These are phyloP conservation scores for Triangularia setosa DNA, from an alignment of 2,329 filamentous ascomycete genomes.

Conservation along the genomic window DNA sequence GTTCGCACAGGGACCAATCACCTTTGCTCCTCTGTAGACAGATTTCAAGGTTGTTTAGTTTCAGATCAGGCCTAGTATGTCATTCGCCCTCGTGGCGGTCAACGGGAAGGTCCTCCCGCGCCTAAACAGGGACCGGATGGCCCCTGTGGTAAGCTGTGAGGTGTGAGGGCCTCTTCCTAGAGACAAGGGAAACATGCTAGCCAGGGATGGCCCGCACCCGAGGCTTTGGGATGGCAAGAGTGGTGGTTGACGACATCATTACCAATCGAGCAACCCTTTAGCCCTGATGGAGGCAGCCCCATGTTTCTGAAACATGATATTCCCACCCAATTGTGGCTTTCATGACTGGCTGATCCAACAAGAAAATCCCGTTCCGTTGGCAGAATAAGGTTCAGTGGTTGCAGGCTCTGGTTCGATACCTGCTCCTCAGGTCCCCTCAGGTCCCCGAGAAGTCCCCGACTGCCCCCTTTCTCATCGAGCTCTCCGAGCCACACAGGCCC, in stretches of 20 bases:
- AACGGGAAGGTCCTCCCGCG: not conserved
- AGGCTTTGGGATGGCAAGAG: not conserved
- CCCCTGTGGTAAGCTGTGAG: not conserved
- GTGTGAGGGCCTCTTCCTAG: not conserved
- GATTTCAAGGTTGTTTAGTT: not conserved
- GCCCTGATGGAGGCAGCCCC: not conserved
- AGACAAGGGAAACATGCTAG: not conserved
- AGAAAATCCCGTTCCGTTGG: not conserved
- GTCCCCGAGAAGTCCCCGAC: not conserved
- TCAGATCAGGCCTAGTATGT: not conserved
- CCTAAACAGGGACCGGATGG: not conserved
- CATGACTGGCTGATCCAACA: not conserved
- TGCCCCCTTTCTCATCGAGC: not conserved
- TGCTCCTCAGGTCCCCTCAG: not conserved
- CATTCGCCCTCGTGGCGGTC: not conserved
- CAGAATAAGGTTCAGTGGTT: not conserved
- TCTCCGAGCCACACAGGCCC: not conserved
- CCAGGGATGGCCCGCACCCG: not conserved
- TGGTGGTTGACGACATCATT: not conserved
- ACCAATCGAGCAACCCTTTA: not conserved
- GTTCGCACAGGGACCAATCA: not conserved
- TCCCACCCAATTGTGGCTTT: not conserved
- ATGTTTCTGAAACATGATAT: not conserved
- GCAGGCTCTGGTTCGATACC: not conserved
- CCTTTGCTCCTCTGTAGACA: not conserved